Evolutionary conservation across 2,329 filamentous ascomycete species (phyloP).

Genomic region (Cercospora zeae-maydis): DNA sequence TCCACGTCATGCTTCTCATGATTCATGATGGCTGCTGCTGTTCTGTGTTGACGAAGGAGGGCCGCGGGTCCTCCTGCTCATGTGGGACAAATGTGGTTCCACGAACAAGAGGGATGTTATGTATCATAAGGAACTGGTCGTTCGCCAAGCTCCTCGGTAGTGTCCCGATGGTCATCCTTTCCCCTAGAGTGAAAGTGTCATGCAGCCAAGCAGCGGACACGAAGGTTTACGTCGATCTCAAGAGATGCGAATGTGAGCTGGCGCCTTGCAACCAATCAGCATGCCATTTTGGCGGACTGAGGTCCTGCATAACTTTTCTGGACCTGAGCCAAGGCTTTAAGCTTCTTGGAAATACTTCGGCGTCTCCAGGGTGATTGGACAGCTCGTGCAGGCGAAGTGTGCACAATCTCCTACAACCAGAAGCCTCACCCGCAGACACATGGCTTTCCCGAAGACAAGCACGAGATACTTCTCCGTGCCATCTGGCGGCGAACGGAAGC

Average conservation of each 20-base stretch:
- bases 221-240: not conserved
- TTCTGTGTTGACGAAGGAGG: not conserved
- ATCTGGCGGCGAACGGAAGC: not conserved
- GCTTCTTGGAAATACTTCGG: not conserved
- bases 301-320: not conserved
- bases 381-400: not conserved
- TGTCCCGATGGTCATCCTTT: not conserved
- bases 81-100: not conserved
- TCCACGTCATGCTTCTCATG: slow-evolving; percentile 11
- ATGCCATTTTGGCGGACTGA: not conserved
- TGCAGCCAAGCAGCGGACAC: slow-evolving; percentile 6
- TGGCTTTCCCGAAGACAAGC: not conserved
- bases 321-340: not conserved
- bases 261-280: not conserved
- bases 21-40: slow-evolving; percentile 2
- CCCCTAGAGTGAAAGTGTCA: not conserved
- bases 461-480: not conserved
- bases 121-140: not conserved
- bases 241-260: not conserved
- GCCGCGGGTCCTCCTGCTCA: not conserved
- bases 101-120: not conserved
- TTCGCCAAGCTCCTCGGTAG: slow-evolving; percentile 14
- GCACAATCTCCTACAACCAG: not conserved
- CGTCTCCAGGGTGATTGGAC: not conserved
- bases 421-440: not conserved